Evolutionary conservation across 2,329 filamentous ascomycete species (phyloP), one percentile per base, ranked within the genome.

Genomic region (Exophiala phaeomuriformis): DNA sequence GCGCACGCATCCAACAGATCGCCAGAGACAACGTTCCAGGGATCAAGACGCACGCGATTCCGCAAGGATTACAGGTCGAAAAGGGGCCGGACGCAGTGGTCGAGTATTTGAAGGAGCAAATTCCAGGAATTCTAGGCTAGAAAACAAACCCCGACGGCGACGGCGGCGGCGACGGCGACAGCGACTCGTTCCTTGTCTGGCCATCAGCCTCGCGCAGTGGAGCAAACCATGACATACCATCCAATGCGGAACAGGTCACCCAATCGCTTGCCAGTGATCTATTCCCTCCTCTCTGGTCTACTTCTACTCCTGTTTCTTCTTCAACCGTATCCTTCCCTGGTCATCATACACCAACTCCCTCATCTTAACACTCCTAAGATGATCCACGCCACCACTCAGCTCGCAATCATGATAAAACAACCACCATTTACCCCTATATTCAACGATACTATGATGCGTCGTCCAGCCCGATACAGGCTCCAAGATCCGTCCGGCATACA

Each of bases 381-480:
- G 86, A 64, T 84, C 81, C 49, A 86, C 80, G 0, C 85, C 85
- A 10, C 76, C 75, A 50, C 82, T 86, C 52, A 88, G 67, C 65
- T 81, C 79, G 55, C 82, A 82, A 70, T 90, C 86, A 65, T 90
- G 86, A 66, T 89, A 82, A 67, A 90, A 90, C 52, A 90, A 67
- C 69, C 81, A 90, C 80, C 85, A 89, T 59, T 77, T 79, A 3
- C 78, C 83, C 68, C 80, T 67, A 64, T 86, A 88, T 73, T 89
- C 84, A 6, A 84, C 84, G 61, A 90, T 84, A 2, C 82, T 86
- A 67, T 90, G 86, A 70, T 90, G 86, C 51, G 86, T 90, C 41
- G 86, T 90, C 86, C 86, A 90, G 1, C 86, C 86, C 29, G 86
- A 68, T 3, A 90, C 86, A 0, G 86, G 86, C 73, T 89, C 85